Evolutionary conservation across 2,329 filamentous ascomycete species (phyloP), one percentile per base, ranked within the genome.

Genomic region (Colletotrichum brevisporum): DNA sequence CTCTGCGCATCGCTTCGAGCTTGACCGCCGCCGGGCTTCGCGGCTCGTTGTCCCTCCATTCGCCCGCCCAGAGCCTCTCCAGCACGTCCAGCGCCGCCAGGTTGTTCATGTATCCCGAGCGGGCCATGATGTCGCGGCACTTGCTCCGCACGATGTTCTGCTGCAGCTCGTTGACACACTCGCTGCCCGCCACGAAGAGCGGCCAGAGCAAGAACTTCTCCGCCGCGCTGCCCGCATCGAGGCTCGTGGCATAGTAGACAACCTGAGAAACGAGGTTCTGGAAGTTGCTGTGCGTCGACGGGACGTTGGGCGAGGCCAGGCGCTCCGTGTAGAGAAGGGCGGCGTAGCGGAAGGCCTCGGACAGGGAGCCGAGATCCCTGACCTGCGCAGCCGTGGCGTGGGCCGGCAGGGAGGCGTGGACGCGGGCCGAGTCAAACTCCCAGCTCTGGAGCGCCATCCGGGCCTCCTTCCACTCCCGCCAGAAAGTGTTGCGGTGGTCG

Each of bases 181-280:
- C 95, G 24, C 93, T 94, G 21, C 95, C 95, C 1, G 92, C 91
- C 60, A 98, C 92, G 78, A 98, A 97, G 3, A 98, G 86, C 3
- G 95, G 95, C 95, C 95, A 98, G 9, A 98, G 88, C 10, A 98
- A 83, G 78, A 97, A 97, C 77, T 97, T 97, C 80, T 97, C 92
- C 45, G 92, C 91, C 55, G 86, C 88, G 74, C 88, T 90, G 48
- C 88, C 92, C 3, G 91, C 87, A 71, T 93, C 90, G 45, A 98
- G 90, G 61, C 91, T 91, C 6, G 91, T 92, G 65, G 96, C 93
- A 80, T 97, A 95, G 80, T 91, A 92, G 48, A 98, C 88, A 1
- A 95, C 92, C 72, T 94, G 91, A 76, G 90, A 90, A 63, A 97
- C 94, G 21, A 97, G 87, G 72, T 90, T 91, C 78, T 97, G 94